phyloP scores from a whole-genome alignment of 1,284 basidiomycete species.

The Vanrija sp. region DNA sequence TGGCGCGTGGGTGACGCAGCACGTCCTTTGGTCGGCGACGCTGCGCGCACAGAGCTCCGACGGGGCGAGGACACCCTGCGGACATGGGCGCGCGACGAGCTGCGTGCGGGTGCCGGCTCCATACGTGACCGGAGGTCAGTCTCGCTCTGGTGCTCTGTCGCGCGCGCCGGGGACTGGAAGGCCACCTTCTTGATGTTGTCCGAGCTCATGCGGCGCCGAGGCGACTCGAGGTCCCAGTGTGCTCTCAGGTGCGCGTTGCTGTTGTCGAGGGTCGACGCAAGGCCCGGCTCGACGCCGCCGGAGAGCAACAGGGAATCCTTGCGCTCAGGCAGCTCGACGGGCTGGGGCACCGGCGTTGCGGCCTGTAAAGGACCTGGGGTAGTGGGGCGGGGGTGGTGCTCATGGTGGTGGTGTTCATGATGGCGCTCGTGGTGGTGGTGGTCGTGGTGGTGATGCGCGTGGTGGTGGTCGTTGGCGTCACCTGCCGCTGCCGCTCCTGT shows the following conservation, averaged over 20 bases:
- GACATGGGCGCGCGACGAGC: background rate
- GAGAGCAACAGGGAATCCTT: too few species aligned
- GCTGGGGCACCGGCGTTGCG: too few species aligned
- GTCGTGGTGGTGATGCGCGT: too few species aligned
- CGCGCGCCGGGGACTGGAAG: conserved; percentile 9
- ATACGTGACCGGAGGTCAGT: conserved; percentile 8
- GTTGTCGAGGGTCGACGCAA: background rate
- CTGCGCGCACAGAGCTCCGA: background rate
- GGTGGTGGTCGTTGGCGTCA: too few species aligned
- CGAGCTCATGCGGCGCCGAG: conserved; percentile 6
- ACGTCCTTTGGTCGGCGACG: background rate
- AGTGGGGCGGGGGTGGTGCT: too few species aligned
- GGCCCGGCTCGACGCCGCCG: background rate
- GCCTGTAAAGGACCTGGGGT: too few species aligned
- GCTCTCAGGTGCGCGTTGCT: background rate
- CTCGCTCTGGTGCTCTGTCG: conserved; percentile 2
- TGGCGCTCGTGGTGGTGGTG: too few species aligned
- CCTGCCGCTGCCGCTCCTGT: background rate
- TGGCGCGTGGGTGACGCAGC: background rate
- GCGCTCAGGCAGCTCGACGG: too few species aligned
- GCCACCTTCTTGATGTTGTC: conserved; percentile 19
- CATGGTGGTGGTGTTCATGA: too few species aligned
- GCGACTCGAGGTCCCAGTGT: conserved; percentile 3
- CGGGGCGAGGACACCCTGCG: background rate
- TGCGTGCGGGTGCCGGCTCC: background rate